Evolutionary conservation across 176 grass and related monocot species (phyloP), one percentile per base, ranked within the genome.

Genomic region (Musa acuminata): DNA sequence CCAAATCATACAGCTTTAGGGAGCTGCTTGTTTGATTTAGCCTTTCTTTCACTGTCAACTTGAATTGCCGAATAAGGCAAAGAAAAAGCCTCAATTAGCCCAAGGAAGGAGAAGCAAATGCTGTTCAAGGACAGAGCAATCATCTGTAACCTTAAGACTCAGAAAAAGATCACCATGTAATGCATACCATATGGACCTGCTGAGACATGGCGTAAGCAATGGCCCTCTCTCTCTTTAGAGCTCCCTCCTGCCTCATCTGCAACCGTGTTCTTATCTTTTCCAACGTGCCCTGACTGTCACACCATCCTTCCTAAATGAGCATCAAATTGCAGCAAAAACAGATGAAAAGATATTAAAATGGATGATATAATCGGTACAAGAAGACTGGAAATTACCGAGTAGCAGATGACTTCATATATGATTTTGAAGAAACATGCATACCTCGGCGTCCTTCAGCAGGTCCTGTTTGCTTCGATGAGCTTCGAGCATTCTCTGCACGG

Each of bases 391-490:
- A 43, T 43, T 43, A 43, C 35, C 0, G 35, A 43, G 35, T 6
- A 0, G 35, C 35, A 43, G 35, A 43, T 43, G 35, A 43, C 35
- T 43, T 43, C 35, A 6, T 6, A 43, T 43, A 43, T 43, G 35
- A 43, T 43, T 43, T 43, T 43, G 35, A 43, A 43, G 35, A 43
- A 43, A 43, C 35, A 43, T 6, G 35, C 4, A 13, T 71, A 94
- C 91, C 94, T 97, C 94, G 1, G 90, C 87, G 85, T 97, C 94
- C 43, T 81, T 84, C 55, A 97, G 85, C 54, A 87, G 79, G n/a
- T 97, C 94, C 72, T 88, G 79, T 66, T 87, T 80, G 26, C 84
- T 90, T 74, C 94, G 87, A 14, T 70, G 83, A 21, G 87, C 86
- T 52, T 90, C 73, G 27, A 97, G 62, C 29, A 93, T 80, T 80